These are phyloP conservation scores for Populus ilicifolia DNA, from an alignment of 345 rosid genomes.

Conservation along the genomic window DNA sequence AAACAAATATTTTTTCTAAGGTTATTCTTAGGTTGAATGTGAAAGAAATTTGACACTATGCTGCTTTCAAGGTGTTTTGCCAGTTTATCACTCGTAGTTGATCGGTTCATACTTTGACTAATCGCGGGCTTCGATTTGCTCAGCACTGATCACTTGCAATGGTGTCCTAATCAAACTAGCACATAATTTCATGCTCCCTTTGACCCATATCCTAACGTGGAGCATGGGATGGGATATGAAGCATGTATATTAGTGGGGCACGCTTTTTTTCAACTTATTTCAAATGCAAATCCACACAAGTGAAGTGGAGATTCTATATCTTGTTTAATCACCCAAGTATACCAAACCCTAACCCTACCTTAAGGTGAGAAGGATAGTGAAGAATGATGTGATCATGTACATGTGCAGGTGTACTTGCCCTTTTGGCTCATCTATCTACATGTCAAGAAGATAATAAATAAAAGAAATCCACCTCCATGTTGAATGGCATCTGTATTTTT, in stretches of 20 bases:
- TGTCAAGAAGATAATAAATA: background rate
- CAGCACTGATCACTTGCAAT: background rate
- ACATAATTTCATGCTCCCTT: background rate
- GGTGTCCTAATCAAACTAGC: background rate
- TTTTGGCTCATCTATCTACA: background rate
- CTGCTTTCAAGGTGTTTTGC: background rate
- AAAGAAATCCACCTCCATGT: background rate
- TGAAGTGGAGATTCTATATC: no score
- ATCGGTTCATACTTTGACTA: background rate
- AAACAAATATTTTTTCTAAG: no score
- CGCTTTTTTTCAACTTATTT: background rate
- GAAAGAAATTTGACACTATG: background rate
- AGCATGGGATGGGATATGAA: background rate
- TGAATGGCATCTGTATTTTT: background rate
- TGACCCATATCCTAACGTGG: background rate
- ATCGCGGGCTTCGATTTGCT: background rate
- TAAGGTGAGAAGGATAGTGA: background rate
- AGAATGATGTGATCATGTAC: background rate
- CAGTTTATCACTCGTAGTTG: background rate
- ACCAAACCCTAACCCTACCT: background rate
- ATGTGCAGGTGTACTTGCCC: background rate
- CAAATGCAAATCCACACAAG: background rate
- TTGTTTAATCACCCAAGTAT: no score
- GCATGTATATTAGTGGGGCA: background rate
- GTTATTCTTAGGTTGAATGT: background rate